Evolutionary conservation across 768 basidiomycete genomes (phyloP), one percentile per base, ranked within the genome.

Genomic region (Lentinula sp.): DNA sequence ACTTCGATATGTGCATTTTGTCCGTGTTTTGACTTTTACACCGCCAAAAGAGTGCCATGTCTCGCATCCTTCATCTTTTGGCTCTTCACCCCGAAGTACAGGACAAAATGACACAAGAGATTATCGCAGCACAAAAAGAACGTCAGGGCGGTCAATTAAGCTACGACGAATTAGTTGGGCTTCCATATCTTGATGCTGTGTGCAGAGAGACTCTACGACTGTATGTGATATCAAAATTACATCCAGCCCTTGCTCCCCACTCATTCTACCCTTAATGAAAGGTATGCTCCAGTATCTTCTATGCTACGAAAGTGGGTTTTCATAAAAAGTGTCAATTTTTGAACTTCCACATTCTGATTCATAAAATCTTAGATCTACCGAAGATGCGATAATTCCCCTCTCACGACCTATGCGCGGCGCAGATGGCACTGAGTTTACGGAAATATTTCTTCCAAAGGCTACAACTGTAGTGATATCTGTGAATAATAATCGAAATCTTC

Each of bases 171-270:
- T 69, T 81, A 7, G 70, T 73, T 12, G 55, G 55, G 13, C 69
- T 78, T 39, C 72, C 76, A 0, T 78, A 74, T 54, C 68, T 79
- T 13, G 76, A 79, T 61, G 77, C 78, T 0, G 64, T 79, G 6
- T 75, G 73, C 59, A 66, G 72, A 48, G 78, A 79, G 62, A 76
- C 77, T 1, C 65, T 79, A 16, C 70, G 79, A 57, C 57, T 77
- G 73, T 75, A 60, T 57, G 72, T 66, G 39, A 28, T 42, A 9
- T 28, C 33, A 9, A 56, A 13, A 20, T 32, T n/a, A 15, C 37
- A 10, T 6, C 39, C 18, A 23, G 35, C 35, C 32, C 1, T 15
- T 16, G 39, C 46, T 28, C 3, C 4, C 37, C 18, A 42, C 43
- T 54, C 6, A 32, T 58, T 5, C 18, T 36, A 13, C 20, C 10